Conservation (phyloP, 2,329 filamentous ascomycete genomes). For the Eurotiales sp. region DNA sequence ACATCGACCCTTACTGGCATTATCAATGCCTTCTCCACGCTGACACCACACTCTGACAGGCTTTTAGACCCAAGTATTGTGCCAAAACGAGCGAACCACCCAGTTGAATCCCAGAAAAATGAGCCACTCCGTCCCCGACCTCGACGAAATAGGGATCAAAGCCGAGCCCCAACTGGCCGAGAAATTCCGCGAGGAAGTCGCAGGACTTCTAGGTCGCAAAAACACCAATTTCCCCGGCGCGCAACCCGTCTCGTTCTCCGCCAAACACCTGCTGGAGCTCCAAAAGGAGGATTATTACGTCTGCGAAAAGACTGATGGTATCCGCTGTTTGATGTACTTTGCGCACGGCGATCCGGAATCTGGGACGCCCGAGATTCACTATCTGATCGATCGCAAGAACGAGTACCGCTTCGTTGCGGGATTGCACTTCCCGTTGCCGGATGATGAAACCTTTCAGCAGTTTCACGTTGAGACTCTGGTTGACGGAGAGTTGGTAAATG, state of each 20-base stretch:
- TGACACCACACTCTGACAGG: neutral
- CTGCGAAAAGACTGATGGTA: constrained; percentile 96
- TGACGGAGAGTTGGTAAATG: constrained; percentile 90
- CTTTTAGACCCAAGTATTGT: neutral
- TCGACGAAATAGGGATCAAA: constrained; percentile 55
- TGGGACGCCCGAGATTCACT: constrained; percentile 67
- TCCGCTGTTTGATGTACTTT: constrained; percentile 91
- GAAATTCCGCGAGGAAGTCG: constrained; percentile 68
- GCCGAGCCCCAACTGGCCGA: constrained; percentile 58
- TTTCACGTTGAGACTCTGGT: constrained; percentile 81
- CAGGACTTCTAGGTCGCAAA: constrained; percentile 66
- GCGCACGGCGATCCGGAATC: constrained; percentile 55
- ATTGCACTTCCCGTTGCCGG: constrained; percentile 75
- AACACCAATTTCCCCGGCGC: constrained; percentile 76
- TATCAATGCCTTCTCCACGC: neutral
- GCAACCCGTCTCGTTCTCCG: constrained; percentile 88
- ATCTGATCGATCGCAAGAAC: constrained; percentile 96
- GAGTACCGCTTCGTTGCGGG: constrained; percentile 84
- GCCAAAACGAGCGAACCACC: neutral
- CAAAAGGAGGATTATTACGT: constrained; percentile 87
- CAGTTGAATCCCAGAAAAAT: no score
- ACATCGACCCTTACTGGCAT: neutral
- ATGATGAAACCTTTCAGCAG: constrained; percentile 54
- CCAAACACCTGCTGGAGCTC: constrained; percentile 77
- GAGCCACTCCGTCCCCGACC: constrained; percentile 39